Conservation (phyloP, 139 green algal genomes). For the Klebsormidium nitens region DNA sequence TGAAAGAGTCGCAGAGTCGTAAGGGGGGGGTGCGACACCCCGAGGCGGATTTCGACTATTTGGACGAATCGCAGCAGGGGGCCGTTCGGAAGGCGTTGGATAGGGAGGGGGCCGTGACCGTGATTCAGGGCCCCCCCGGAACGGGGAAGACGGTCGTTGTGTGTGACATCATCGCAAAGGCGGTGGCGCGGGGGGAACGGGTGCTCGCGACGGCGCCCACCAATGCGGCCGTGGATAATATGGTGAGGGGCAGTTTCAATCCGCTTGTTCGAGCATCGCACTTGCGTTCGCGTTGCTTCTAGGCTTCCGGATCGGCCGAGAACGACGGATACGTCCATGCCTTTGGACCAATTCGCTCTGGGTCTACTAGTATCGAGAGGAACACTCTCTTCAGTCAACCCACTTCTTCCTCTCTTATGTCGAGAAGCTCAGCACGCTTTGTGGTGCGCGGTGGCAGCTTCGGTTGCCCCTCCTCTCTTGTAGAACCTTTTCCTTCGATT, state of each 20-base stretch:
- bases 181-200: conserved; percentile 15
- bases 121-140: conserved; percentile 44
- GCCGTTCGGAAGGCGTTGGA: conserved; percentile 3
- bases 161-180: conserved; percentile 24
- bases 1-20: not conserved
- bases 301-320: not conserved
- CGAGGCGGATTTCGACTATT: not conserved
- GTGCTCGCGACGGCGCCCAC: conserved; percentile 40
- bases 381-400: not conserved
- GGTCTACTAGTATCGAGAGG: not conserved
- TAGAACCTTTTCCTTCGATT: too few species aligned
- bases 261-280: too few species aligned
- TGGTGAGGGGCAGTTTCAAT: conserved; percentile 24
- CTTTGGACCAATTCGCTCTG: not conserved
- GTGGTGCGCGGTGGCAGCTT: too few species aligned
- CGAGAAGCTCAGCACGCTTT: not conserved
- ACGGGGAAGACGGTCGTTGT: conserved; percentile 47
- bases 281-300: not conserved
- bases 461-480: too few species aligned
- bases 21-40: not conserved
- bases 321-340: not conserved
- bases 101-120: not conserved
- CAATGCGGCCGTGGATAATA: conserved; percentile 43
- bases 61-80: conserved; percentile 1
- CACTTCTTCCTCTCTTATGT: not conserved